A percentile compares a stretch with the other conserved stretches of the same genome.
These are phyloP conservation scores for Pistacia vera DNA, from an alignment of 345 rosid species.

Conservation along the genomic window DNA sequence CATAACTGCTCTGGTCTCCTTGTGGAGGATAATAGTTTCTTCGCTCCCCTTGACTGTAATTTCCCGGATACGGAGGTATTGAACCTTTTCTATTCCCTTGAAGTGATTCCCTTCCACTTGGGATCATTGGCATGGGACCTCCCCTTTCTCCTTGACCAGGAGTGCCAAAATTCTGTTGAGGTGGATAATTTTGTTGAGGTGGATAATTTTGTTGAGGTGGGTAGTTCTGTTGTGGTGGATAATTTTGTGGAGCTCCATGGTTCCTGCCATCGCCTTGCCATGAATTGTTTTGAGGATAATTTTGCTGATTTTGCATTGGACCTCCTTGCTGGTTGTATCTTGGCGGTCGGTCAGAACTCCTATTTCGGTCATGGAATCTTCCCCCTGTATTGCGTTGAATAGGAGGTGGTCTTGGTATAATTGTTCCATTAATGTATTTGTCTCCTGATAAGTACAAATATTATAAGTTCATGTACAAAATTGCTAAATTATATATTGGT, in stretches of 20 bases:
- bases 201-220: slow-evolving; percentile 17
- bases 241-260: slow-evolving; percentile 48
- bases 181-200: slow-evolving; percentile 8
- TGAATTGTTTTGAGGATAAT: slow-evolving; percentile 38
- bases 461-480: neutral
- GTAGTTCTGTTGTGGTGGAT: slow-evolving; percentile 27
- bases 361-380: slow-evolving; percentile 46
- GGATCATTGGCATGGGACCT: slow-evolving; percentile 38
- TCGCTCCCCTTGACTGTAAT: slow-evolving; percentile 42
- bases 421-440: slow-evolving; percentile 82
- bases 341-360: slow-evolving; percentile 31
- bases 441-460: slow-evolving; percentile 57
- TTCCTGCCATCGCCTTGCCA: slow-evolving; percentile 52
- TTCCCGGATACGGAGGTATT: slow-evolving; percentile 37
- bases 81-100: slow-evolving; percentile 38
- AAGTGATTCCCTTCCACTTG: slow-evolving; percentile 32
- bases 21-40: slow-evolving; percentile 43
- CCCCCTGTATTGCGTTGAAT: slow-evolving; percentile 43
- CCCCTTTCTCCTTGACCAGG: slow-evolving; percentile 42
- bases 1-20: slow-evolving; percentile 23
- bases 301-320: slow-evolving; percentile 41
- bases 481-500: neutral
- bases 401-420: slow-evolving; percentile 84
- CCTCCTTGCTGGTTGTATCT: slow-evolving; percentile 47
- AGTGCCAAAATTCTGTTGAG: slow-evolving; percentile 21